Conservation (phyloP, 805 yeast genomes). For the Ogataea salicorniae region DNA sequence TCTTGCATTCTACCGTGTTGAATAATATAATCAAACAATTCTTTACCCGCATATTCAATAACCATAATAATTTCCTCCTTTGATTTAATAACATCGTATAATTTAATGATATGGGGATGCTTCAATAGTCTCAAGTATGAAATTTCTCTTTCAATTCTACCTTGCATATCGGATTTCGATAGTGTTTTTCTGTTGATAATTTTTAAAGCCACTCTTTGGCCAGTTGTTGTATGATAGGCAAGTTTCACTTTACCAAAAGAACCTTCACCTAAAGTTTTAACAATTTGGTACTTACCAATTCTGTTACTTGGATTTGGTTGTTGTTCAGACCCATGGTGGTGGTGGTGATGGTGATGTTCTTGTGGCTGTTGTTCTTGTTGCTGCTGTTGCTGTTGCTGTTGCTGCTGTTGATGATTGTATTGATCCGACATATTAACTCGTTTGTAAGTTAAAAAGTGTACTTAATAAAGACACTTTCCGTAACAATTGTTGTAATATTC, state of each 20-base stretch:
- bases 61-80: conserved; percentile 97
- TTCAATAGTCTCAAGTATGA: conserved; percentile 80
- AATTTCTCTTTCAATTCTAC: conserved; percentile 91
- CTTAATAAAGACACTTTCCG: too few relatives aligned
- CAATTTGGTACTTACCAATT: conserved; percentile 89
- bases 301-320: conserved; percentile 28
- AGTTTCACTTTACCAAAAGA: conserved; percentile 94
- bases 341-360: conserved; percentile 15
- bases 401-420: conserved; percentile 6
- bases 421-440: conserved; percentile 4
- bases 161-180: conserved; percentile 96
- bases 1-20: conserved; percentile 92
- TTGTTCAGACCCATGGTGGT: conserved; percentile 10
- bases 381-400: conserved; percentile 7
- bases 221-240: conserved; percentile 85
- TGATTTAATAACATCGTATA: conserved; percentile 92
- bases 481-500: background rate
- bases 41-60: conserved; percentile 95
- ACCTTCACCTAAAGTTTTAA: conserved; percentile 92
- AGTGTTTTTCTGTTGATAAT: conserved; percentile 88
- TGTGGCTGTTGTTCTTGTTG: conserved; percentile 11
- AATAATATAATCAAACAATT: conserved; percentile 90
- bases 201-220: conserved; percentile 87
- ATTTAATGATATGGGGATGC: conserved; percentile 94
- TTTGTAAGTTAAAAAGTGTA: background rate